phyloP scores from a whole-genome alignment of 2,329 filamentous ascomycete species.

The Phaeosphaeriaceae sp. region DNA sequence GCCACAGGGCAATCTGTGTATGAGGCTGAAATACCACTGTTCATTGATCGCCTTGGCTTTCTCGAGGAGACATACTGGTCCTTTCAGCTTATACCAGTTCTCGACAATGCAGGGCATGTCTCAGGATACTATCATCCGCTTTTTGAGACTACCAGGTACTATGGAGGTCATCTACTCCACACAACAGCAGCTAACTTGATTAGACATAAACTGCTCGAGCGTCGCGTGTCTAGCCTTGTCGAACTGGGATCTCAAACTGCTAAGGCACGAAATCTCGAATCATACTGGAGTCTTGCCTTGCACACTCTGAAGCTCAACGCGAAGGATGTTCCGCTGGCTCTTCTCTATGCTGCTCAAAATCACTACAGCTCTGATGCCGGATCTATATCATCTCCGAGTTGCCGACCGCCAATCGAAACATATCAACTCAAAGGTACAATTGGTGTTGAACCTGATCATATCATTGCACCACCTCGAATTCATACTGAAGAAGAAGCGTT shows the following conservation, averaged over 20 bases:
- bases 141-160: conserved; percentile 72
- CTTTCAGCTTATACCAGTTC: conserved; percentile 77
- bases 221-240: conserved; percentile 53
- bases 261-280: conserved; percentile 69
- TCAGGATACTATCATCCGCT: conserved; percentile 77
- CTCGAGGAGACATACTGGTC: conserved; percentile 81
- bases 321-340: conserved; percentile 47
- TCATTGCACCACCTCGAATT: conserved; percentile 34
- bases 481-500: conserved; percentile 28
- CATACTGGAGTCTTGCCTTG: conserved; percentile 73
- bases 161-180: background rate
- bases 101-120: conserved; percentile 72
- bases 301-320: conserved; percentile 74
- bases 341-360: conserved; percentile 32
- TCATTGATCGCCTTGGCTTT: conserved; percentile 70
- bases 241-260: conserved; percentile 77
- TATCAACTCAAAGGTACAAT: conserved; percentile 36
- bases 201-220: conserved; percentile 35
- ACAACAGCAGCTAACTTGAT: background rate
- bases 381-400: conserved; percentile 24
- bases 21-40: conserved; percentile 74
- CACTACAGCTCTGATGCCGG: conserved; percentile 16
- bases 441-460: conserved; percentile 27
- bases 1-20: conserved; percentile 24
- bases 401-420: conserved; percentile 11